Conservation (phyloP, 176 grass and related monocot genomes). For the Musa schizocarpa region DNA sequence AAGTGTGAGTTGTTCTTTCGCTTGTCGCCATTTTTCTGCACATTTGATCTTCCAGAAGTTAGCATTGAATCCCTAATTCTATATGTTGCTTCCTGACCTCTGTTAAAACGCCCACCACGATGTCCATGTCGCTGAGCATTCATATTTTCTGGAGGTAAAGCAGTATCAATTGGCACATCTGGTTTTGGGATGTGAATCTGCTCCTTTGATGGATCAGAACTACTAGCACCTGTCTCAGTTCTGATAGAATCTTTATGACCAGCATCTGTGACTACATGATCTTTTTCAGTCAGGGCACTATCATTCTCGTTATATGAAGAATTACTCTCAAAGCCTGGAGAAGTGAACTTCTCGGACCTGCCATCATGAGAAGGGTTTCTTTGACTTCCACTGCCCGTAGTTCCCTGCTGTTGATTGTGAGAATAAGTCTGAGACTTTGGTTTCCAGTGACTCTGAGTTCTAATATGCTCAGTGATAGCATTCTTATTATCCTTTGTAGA, state of each 20-base stretch:
- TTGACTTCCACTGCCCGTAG: slow-evolving; percentile 29
- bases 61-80: slow-evolving; percentile 43
- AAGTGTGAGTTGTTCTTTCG: slow-evolving; percentile 38
- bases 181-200: not conserved
- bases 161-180: slow-evolving; percentile 1
- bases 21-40: slow-evolving; percentile 29
- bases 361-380: not conserved
- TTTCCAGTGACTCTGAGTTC: slow-evolving; percentile 59
- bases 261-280: not conserved
- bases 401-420: slow-evolving; percentile 33
- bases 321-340: not conserved
- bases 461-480: slow-evolving; percentile 26
- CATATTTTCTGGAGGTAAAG: not conserved
- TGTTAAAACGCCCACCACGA: slow-evolving; percentile 35
- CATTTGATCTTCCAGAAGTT: slow-evolving; percentile 25
- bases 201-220: slow-evolving; percentile 21
- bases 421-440: slow-evolving; percentile 49
- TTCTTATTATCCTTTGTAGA: slow-evolving; percentile 38
- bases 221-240: not conserved
- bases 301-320: not conserved
- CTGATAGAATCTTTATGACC: not conserved
- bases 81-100: slow-evolving; percentile 32
- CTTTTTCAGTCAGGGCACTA: not conserved
- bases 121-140: slow-evolving; percentile 35
- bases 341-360: slow-evolving; percentile 10